Conservation (phyloP, 441 rosid genomes). For the Lepidium campestre region DNA sequence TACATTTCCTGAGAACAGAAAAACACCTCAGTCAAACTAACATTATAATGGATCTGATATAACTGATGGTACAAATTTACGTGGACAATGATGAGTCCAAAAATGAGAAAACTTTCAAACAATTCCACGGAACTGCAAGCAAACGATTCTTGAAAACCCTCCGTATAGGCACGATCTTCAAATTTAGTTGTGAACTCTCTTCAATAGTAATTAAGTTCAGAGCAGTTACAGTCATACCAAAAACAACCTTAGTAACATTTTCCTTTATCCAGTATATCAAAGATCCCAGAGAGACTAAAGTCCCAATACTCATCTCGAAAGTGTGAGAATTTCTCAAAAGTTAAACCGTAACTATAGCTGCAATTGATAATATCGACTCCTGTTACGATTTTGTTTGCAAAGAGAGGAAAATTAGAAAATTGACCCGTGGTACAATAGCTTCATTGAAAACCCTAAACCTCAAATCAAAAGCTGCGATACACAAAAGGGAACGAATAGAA, state of each 20-base stretch:
- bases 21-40: slow-evolving; percentile 7
- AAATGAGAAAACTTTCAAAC: not conserved
- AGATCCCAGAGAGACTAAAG: not conserved
- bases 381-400: not conserved
- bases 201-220: not conserved
- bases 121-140: not conserved
- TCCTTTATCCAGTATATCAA: not conserved
- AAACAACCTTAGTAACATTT: not conserved
- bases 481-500: not conserved
- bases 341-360: not conserved
- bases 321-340: not conserved
- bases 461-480: not conserved
- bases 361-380: not conserved
- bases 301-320: not conserved
- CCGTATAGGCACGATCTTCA: not conserved
- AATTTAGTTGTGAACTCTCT: not conserved
- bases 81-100: not conserved
- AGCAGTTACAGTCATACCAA: not conserved
- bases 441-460: slow-evolving; percentile 22
- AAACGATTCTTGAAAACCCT: not conserved
- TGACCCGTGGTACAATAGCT: not conserved
- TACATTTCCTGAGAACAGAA: slow-evolving; percentile 70
- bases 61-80: not conserved
- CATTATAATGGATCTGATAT: not conserved
- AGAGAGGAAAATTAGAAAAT: not conserved